Conservation (phyloP, 1,284 basidiomycete genomes). For the Phenoliferia sp. region DNA sequence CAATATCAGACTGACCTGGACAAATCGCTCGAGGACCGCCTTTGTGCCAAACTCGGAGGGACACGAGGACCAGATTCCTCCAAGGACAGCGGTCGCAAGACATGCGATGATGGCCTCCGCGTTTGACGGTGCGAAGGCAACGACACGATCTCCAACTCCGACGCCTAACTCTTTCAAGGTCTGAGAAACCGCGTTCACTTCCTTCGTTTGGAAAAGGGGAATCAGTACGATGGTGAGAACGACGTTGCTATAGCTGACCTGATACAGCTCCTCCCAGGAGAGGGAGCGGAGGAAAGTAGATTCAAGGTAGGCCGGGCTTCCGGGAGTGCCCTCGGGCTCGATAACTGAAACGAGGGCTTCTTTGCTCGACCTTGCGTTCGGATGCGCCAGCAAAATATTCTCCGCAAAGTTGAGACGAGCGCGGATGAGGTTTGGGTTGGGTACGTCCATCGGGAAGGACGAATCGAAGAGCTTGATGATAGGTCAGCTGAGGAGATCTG, state of each 20-base stretch:
- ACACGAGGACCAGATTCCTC: conserved; percentile 73
- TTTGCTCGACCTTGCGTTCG: conserved; percentile 21
- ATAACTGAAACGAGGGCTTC: conserved; percentile 29
- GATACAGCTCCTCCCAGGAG: conserved; percentile 32
- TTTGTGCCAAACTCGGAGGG: conserved; percentile 80
- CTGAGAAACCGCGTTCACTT: conserved; percentile 29
- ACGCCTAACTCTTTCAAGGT: conserved; percentile 21
- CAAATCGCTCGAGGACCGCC: conserved; percentile 69
- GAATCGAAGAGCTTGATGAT: conserved; percentile 17
- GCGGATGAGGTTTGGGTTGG: conserved; percentile 22
- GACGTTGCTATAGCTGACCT: no score
- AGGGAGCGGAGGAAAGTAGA: conserved; percentile 21
- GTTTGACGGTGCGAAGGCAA: conserved; percentile 33
- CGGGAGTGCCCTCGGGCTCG: conserved; percentile 22
- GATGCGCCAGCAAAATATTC: conserved; percentile 55
- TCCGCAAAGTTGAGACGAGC: conserved; percentile 29
- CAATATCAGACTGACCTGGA: conserved; percentile 34
- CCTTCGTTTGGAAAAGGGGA: no score
- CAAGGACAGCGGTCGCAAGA: conserved; percentile 63
- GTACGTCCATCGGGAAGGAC: conserved; percentile 21
- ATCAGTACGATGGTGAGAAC: no score
- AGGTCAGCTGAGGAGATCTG: conserved; percentile 2
- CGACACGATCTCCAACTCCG: conserved; percentile 30
- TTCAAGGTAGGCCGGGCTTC: conserved; percentile 8
- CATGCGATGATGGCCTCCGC: conserved; percentile 32